These are phyloP conservation scores for Tardiomyces depauwii DNA, from an alignment of 1,139 yeast species.

Conservation along the genomic window DNA sequence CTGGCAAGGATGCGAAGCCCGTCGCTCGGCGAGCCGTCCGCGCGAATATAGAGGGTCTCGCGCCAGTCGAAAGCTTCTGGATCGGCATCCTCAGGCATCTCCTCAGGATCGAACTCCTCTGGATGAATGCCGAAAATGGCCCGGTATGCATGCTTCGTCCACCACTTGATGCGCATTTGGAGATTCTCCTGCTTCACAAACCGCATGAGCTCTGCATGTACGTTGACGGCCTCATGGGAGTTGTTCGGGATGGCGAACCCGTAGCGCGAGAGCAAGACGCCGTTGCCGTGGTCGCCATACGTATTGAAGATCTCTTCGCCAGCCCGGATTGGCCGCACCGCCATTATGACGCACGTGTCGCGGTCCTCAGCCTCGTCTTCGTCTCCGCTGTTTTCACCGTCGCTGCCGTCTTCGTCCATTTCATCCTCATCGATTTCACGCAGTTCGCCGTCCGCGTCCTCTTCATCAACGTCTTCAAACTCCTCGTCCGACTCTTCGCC, in stretches of 20 bases:
- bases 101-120: slow-evolving; percentile 13
- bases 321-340: slow-evolving; percentile 30
- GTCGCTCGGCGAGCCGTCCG: slow-evolving; percentile 6
- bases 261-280: slow-evolving; percentile 57
- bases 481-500: slow-evolving; percentile 14
- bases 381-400: slow-evolving; percentile 18
- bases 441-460: slow-evolving; percentile 16
- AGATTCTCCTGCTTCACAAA: slow-evolving; percentile 29
- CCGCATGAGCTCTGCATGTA: slow-evolving; percentile 42
- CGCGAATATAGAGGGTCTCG: slow-evolving; percentile 10
- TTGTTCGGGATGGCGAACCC: slow-evolving; percentile 58
- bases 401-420: slow-evolving; percentile 15
- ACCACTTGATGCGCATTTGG: slow-evolving; percentile 49
- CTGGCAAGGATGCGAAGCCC: background rate
- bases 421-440: slow-evolving; percentile 23
- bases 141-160: slow-evolving; percentile 31
- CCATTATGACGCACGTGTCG: slow-evolving; percentile 30
- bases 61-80: slow-evolving; percentile 7
- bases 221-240: slow-evolving; percentile 43
- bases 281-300: slow-evolving; percentile 62
- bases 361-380: slow-evolving; percentile 27
- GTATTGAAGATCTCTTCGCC: slow-evolving; percentile 65
- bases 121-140: background rate
- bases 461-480: slow-evolving; percentile 17
- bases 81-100: slow-evolving; percentile 9